Evolutionary conservation across 1,139 yeast genomes (phyloP), one percentile per base, ranked within the genome.

Genomic region (Kluyveromyces marxianus): DNA sequence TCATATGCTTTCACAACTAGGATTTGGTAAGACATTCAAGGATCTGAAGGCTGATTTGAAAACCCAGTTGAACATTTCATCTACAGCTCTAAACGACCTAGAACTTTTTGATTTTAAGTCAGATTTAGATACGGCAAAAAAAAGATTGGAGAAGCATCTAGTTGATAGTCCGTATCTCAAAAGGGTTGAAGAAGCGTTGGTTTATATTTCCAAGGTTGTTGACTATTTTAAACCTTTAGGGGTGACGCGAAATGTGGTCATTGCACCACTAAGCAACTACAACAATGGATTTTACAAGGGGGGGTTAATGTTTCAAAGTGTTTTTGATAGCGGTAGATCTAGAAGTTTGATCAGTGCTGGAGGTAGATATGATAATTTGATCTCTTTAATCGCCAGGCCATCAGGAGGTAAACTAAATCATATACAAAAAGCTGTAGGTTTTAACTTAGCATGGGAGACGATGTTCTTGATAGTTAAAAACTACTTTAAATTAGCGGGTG

Each of bases 271-370:
- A 62, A 78, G 90, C 57, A 88, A 87, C 56, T 87, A 87, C 63
- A 88, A 88, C 56, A 76, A 83, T 38, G 75, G 80, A 26, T 90
- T 88, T 59, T 92, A 89, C 60, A 69, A 72, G 33, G 81, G 81
- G 26, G 95, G 95, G 0, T 68, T 90, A 2, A 88, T 92, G 95
- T 92, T 90, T 60, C 95, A 88, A 57, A 89, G 85, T 0, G 77
- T 88, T 1, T 76, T 79, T 55, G 84, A 84, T 48, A 77, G 71
- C 39, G 68, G 66, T 53, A 63, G 66, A 49, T 43, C 54, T 35
- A 64, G 70, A 50, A 64, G 63, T 40, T 57, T 55, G 72, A 80
- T 90, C 37, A 94, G 94, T 8, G 92, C 95, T 0, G 98, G 98
- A 40, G 98, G 98, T 1, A 70, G 98, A 44, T 92, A 88, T 58